These are phyloP conservation scores for fission yeast (Schizosaccharomyces pombe) DNA, from an alignment of 805 yeast species.

Conservation along the genomic window DNA sequence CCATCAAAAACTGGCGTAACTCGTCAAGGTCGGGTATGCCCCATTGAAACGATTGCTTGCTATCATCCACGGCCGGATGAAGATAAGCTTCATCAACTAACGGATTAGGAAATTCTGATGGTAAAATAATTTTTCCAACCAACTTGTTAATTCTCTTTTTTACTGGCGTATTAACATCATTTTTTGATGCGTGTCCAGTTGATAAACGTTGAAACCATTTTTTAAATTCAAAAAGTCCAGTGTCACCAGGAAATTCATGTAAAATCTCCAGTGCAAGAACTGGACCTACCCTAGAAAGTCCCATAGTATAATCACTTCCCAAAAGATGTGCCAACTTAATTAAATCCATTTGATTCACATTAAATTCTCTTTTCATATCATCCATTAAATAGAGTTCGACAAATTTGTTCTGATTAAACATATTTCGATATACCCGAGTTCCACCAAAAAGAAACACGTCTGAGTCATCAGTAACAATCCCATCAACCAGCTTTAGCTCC, in stretches of 20 bases:
- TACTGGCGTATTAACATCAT: constrained; percentile 20
- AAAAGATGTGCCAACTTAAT: constrained; percentile 63
- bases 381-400: constrained; percentile 57
- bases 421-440: constrained; percentile 52
- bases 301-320: constrained; percentile 91
- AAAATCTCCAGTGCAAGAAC: constrained; percentile 74
- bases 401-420: constrained; percentile 80
- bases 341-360: constrained; percentile 36
- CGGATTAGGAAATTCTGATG: constrained; percentile 44
- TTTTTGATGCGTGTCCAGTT: constrained; percentile 10
- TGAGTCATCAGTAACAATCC: constrained; percentile 89
- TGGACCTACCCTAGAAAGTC: constrained; percentile 82
- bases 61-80: constrained; percentile 65
- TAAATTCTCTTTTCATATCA: constrained; percentile 38
- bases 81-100: constrained; percentile 51
- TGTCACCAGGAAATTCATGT: constrained; percentile 48
- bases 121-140: constrained; percentile 30
- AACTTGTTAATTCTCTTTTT: constrained; percentile 36
- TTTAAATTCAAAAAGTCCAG: constrained; percentile 21
- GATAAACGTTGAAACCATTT: constrained; percentile 36
- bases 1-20: constrained; percentile 43
- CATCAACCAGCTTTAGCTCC: constrained; percentile 59
- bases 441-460: constrained; percentile 93
- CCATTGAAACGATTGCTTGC: constrained; percentile 62
- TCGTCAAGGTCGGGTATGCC: constrained; percentile 70